Evolutionary conservation across 1,139 yeast species (phyloP).

Genomic region (Suhomyces wounanorum): DNA sequence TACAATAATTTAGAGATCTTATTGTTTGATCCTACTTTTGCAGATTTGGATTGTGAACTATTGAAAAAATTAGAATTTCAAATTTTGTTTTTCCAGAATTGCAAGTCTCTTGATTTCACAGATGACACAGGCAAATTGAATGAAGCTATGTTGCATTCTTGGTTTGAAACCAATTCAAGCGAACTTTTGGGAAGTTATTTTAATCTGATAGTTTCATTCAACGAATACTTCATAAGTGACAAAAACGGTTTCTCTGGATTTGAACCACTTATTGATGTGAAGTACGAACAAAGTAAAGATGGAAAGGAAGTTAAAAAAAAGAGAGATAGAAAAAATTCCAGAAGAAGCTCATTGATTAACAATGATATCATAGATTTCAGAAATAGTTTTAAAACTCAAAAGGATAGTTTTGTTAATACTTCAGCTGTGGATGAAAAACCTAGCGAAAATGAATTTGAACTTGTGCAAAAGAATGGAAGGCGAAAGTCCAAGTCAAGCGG

Average conservation of each 20-base stretch:
- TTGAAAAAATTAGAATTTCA: conserved; percentile 32
- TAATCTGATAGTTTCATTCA: conserved; percentile 38
- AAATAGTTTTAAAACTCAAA: conserved; percentile 25
- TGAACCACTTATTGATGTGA: conserved; percentile 52
- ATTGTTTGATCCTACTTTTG: conserved; percentile 50
- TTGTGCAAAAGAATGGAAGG: conserved; percentile 28
- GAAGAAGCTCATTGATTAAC: conserved; percentile 31
- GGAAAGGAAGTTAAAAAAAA: conserved; percentile 17
- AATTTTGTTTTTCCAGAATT: conserved; percentile 29
- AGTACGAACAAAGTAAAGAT: conserved; percentile 23
- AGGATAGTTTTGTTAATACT: conserved; percentile 22
- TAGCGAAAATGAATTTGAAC: conserved; percentile 32
- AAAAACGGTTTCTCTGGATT: conserved; percentile 42
- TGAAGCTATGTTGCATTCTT: conserved; percentile 14
- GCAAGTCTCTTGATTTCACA: conserved; percentile 28
- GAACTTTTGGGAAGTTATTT: conserved; percentile 32
- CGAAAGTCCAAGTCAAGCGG: conserved; percentile 20
- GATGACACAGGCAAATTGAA: conserved; percentile 21
- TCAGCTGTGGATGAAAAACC: conserved; percentile 27
- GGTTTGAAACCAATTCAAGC: conserved; percentile 28
- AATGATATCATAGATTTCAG: conserved; percentile 28
- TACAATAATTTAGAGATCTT: conserved; percentile 66
- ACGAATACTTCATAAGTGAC: conserved; percentile 53
- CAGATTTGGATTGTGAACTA: conserved; percentile 31
- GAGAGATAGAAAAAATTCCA: conserved; percentile 25